phyloP scores from a whole-genome alignment of 2,329 filamentous ascomycete species.

The Helotiales sp. region DNA sequence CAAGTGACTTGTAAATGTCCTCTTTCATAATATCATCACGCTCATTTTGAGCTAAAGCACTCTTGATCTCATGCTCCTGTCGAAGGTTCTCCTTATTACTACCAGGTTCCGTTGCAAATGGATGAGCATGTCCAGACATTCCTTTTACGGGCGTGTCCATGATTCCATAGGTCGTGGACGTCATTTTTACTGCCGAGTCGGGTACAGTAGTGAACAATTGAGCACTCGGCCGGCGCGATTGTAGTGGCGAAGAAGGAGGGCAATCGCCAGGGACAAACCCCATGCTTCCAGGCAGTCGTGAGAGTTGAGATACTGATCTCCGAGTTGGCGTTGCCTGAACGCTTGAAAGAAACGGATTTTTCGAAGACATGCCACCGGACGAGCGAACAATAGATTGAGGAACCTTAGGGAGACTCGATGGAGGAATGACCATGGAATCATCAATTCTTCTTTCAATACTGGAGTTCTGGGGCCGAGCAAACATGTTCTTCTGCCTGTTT shows the following conservation, averaged over 20 bases:
- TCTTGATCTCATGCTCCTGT: not conserved
- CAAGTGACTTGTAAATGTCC: constrained; percentile 37
- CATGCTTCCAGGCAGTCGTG: not conserved
- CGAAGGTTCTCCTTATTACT: constrained; percentile 27
- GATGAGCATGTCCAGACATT: constrained; percentile 23
- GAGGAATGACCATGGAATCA: constrained; percentile 21
- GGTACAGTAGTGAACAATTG: constrained; percentile 29
- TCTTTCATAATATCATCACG: constrained; percentile 13
- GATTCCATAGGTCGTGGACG: constrained; percentile 14
- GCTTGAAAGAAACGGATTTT: constrained; percentile 23
- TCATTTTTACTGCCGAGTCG: constrained; percentile 22
- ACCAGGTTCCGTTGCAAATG: constrained; percentile 4
- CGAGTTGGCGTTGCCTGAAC: constrained; percentile 34
- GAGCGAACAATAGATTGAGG: constrained; percentile 28
- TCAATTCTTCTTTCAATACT: constrained; percentile 8
- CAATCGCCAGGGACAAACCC: constrained; percentile 8
- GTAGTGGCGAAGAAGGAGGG: constrained; percentile 29
- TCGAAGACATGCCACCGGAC: constrained; percentile 7
- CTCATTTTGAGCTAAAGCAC: not conserved
- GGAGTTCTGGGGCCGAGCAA: constrained; percentile 17
- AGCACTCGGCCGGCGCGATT: constrained; percentile 28
- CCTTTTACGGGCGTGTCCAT: constrained; percentile 32
- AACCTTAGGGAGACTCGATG: constrained; percentile 30
- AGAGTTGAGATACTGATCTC: constrained; percentile 14
- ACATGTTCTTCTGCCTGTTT: constrained; percentile 31